phyloP scores from a whole-genome alignment of 345 rosid species.

The Barbarea vulgaris region DNA sequence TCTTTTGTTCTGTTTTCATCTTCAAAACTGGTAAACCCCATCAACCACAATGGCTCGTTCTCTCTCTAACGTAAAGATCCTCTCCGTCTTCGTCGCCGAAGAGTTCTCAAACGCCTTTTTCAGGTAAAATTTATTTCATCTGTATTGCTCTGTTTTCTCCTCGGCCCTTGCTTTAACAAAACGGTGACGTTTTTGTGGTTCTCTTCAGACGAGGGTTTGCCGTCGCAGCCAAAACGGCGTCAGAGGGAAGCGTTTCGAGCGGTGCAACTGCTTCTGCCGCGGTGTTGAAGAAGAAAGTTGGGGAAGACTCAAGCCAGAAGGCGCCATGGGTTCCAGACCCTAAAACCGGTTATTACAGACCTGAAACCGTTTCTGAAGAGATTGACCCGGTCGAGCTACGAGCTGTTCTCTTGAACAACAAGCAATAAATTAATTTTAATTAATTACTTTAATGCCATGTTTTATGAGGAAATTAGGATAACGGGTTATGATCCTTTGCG shows the following conservation, averaged over 20 bases:
- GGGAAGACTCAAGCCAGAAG: constrained; percentile 51
- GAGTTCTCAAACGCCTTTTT: constrained; percentile 35
- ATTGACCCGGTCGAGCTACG: constrained; percentile 71
- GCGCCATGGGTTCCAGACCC: constrained; percentile 87
- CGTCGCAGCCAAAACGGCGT: constrained; percentile 35
- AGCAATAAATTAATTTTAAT: constrained; percentile 18
- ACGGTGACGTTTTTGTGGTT: neutral
- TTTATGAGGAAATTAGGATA: neutral
- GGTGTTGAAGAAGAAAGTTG: constrained; percentile 48
- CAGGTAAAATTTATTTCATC: constrained; percentile 30
- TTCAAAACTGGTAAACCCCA: neutral
- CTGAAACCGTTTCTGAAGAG: constrained; percentile 60
- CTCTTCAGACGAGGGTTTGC: constrained; percentile 38
- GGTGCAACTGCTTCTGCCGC: constrained; percentile 32
- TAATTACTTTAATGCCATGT: neutral
- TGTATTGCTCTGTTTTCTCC: constrained; percentile 13
- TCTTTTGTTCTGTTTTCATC: constrained; percentile 1
- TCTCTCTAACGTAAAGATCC: constrained; percentile 34
- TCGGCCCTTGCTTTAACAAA: neutral
- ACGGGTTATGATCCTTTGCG: constrained; percentile 16
- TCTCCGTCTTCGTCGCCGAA: constrained; percentile 20
- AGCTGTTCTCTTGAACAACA: constrained; percentile 63
- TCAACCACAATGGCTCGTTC: constrained; percentile 41
- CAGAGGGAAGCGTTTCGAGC: constrained; percentile 38
- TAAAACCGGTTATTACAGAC: constrained; percentile 78